Evolutionary conservation across 2,329 filamentous ascomycete genomes (phyloP), one percentile per base, ranked within the genome.

Genomic region (Fusarium nisikadoi): DNA sequence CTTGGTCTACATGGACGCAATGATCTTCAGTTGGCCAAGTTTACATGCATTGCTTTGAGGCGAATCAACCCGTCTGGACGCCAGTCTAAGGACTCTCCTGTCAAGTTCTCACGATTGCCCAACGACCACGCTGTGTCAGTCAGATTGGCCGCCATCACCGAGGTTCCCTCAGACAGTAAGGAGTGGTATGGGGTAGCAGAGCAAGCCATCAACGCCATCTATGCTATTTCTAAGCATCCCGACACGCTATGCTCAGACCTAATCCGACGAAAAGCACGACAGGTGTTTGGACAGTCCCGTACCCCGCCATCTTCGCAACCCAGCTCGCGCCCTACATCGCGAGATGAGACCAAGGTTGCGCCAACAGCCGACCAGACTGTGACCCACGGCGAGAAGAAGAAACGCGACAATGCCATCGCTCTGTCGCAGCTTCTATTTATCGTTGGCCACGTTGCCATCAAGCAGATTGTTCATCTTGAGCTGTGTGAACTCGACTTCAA

Each of bases 401-500:
- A 82, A 72, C 81, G 91, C 35, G 93, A 92, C 74, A 89, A 91
- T 8, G 91, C 94, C 2, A 87, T 94, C 50, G 91, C 90, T 2
- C 86, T 99, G 4, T 97, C 96, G 0, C 96, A 98, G 77, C 87
- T 99, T 4, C 86, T 99, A 1, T 98, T 98, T 79, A 92, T 97
- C 39, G 95, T 98, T 35, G 96, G 96, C 0, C 96, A 99, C 78
- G 93, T 98, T 52, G 96, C 96, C 19, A 96, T 99, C 79, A 99
- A 99, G 84, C 97, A 99, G 80, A 99, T 99, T 75, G 97, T 99
- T 2, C 96, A 99, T 80, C 89, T 99, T 16, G 96, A 99, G 77
- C 87, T 98, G n/a, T 97, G 95, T 80, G 96, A 99, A 79, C 90
- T 96, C 54, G 96, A 99, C 81, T 99, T 99, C 83, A 99, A 99